Conservation (phyloP, 352 stramenopile genomes). For the Pythium guiyangense region DNA sequence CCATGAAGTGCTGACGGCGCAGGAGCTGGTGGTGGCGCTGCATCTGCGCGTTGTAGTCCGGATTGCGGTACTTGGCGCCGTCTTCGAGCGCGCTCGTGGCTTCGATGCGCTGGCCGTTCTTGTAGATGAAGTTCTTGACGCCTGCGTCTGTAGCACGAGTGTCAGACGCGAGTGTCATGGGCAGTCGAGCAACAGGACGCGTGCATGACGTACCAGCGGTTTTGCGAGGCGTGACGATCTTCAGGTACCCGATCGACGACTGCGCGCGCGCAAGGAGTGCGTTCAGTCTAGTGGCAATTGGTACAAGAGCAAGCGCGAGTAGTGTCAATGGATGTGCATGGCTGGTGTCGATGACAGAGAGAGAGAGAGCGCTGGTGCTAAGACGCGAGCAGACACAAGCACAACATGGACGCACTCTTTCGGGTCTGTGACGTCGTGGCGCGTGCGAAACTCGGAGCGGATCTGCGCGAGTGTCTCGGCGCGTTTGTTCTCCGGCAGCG, state of each 20-base stretch:
- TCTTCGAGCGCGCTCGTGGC: constrained; percentile 34
- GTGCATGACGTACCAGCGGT: constrained; percentile 36
- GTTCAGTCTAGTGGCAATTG: constrained; percentile 32
- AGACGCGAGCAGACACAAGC: background rate
- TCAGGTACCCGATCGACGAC: constrained; percentile 79
- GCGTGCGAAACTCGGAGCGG: constrained; percentile 65
- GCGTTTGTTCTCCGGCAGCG: constrained; percentile 63
- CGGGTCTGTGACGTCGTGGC: constrained; percentile 50
- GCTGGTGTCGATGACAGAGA: background rate
- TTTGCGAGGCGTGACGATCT: constrained; percentile 79
- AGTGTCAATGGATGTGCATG: too few species aligned
- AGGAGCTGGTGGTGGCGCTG: constrained; percentile 73
- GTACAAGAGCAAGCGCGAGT: background rate
- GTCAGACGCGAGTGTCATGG: background rate
- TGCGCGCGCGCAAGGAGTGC: constrained; percentile 72
- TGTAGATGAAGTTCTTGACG: constrained; percentile 80
- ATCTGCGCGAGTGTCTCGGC: constrained; percentile 66
- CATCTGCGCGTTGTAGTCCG: constrained; percentile 67
- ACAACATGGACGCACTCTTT: constrained; percentile 47
- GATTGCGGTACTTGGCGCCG: constrained; percentile 61
- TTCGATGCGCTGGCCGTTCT: constrained; percentile 71
- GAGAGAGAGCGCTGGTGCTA: constrained; percentile 4
- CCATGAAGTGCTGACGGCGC: constrained; percentile 85
- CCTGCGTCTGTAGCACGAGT: constrained; percentile 36
- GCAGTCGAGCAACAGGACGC: background rate